Evolutionary conservation across 805 yeast species (phyloP), one percentile per base, ranked within the genome.

Genomic region (Nakazawaea populi): DNA sequence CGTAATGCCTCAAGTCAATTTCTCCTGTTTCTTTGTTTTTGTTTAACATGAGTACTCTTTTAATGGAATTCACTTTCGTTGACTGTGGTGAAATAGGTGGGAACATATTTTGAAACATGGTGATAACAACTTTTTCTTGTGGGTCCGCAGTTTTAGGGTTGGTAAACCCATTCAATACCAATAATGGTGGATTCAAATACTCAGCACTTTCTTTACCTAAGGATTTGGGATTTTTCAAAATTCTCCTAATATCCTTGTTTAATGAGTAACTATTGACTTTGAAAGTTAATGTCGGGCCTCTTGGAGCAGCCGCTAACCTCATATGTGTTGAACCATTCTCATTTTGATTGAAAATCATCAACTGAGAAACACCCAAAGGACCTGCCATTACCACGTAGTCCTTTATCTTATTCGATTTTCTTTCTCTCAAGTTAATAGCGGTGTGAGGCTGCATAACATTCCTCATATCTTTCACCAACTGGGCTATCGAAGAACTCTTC

Each of bases 311-410:
- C 1, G 92, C 90, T 43, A 94, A 68, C 61, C 97, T 80, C 55
- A 94, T 72, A 47, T 92, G 85, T 4, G 94, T 84, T 51, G 82
- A 83, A 6, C 97, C 97, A 1, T 85, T 71, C 41, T 76, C 76
- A 38, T 87, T 79, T 64, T 90, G 96, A 55, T 89, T 85, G 72
- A 94, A 91, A 24, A 92, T 73, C 69, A 94, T 81, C 62, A 94
- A 69, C 68, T 92, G 96, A 6, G 92, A 77, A 27, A 94, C 96
- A 30, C 96, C 96, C 42, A 94, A 73, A 11, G 98, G 98, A 5
- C 98, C 98, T 38, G 97, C 88, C 97, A 94, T 91, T n/a, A 89
- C 96, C n/a, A 91, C 79, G 60, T 87, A 94, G 69, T 92, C 99
- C 66, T 87, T 89, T 57, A 94, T 74, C 63, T 83, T 87, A 68